Conservation (phyloP, 2,329 filamentous ascomycete genomes). For the Emergomyces orientalis region DNA sequence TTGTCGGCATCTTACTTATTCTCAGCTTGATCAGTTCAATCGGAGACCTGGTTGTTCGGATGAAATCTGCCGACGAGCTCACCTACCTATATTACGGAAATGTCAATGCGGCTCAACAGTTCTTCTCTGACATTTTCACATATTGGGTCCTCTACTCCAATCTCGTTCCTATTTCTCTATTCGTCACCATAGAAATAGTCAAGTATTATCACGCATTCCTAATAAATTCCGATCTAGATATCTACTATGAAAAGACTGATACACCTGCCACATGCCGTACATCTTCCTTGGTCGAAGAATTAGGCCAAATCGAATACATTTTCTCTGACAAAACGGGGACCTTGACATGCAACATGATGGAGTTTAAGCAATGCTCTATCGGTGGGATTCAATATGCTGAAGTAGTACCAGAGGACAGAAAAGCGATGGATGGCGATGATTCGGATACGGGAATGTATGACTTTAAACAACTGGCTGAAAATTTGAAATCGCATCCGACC, state of each 20-base stretch:
- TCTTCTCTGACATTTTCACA: slow-evolving; percentile 89
- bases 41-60: slow-evolving; percentile 74
- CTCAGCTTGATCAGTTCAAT: slow-evolving; percentile 86
- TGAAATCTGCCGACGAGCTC: slow-evolving; percentile 53
- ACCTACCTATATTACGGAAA: slow-evolving; percentile 61
- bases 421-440: slow-evolving; percentile 68
- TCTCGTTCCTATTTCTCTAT: slow-evolving; percentile 91
- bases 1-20: slow-evolving; percentile 71
- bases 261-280: slow-evolving; percentile 94
- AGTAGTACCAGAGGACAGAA: slow-evolving; percentile 81
- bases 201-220: slow-evolving; percentile 98
- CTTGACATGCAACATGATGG: slow-evolving; percentile 97
- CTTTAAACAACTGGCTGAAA: slow-evolving; percentile 65
- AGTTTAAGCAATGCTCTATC: slow-evolving; percentile 92
- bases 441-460: slow-evolving; percentile 71
- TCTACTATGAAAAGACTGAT: slow-evolving; percentile 92
- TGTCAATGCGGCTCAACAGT: slow-evolving; percentile 63
- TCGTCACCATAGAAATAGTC: slow-evolving; percentile 94
- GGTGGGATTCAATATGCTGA: slow-evolving; percentile 89
- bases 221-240: slow-evolving; percentile 95
- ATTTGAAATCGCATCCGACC: slow-evolving; percentile 54
- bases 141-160: slow-evolving; percentile 98
- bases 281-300: slow-evolving; percentile 89
- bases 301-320: slow-evolving; percentile 97
- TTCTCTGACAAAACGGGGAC: slow-evolving; percentile 98